Base-by-base conservation (phyloP, 2,329 filamentous ascomycete species). In the Didymella keratinophila region DNA sequence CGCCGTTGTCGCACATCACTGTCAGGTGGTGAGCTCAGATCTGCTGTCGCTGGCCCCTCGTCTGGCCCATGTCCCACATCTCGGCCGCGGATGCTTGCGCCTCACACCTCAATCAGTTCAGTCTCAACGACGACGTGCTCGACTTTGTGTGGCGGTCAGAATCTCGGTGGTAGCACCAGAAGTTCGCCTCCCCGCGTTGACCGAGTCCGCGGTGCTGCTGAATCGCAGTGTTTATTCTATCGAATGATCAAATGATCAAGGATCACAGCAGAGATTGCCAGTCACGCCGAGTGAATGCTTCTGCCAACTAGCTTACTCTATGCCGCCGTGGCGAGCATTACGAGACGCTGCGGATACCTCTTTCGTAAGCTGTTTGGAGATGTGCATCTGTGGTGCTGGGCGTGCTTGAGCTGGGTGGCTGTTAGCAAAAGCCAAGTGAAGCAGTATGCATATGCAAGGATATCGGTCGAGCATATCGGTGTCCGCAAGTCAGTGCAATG, bases 11-110 rank as follows among this genome's bases (percentile, higher is more conserved):
- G 58, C 63, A 68, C 58, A 55, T 54, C 48, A 58, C 53, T 53
- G 65, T 70, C 67, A 69, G 66, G 67, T 67, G 66, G 62, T 61
- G 61, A 61, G 43, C 43, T 59, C 53, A 62, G 59, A 48, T 57
- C 39, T 67, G 57, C 57, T 58, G 52, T 54, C 54, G 58, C 60
- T 67, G 65, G 64, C 58, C 49, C 50, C 50, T 62, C 55, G 49
- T 61, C 60, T 61, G 62, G 61, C 63, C 56, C 45, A 56, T 44
- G 18, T 52, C 28, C 27, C 45, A 34, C 18, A 50, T 68, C 66
- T 64, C 71, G 71, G 72, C 70, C 72, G 71, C 73, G 72, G 72
- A 74, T 68, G 59, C 72, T 57, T 52, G 62, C 67, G 61, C 66
- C 58, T 59, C 61, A 51, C 50, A 27, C 39, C 45, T 58, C 56